Evolutionary conservation across 495 filamentous ascomycete species (phyloP).

Genomic region (Neurospora terricola): DNA sequence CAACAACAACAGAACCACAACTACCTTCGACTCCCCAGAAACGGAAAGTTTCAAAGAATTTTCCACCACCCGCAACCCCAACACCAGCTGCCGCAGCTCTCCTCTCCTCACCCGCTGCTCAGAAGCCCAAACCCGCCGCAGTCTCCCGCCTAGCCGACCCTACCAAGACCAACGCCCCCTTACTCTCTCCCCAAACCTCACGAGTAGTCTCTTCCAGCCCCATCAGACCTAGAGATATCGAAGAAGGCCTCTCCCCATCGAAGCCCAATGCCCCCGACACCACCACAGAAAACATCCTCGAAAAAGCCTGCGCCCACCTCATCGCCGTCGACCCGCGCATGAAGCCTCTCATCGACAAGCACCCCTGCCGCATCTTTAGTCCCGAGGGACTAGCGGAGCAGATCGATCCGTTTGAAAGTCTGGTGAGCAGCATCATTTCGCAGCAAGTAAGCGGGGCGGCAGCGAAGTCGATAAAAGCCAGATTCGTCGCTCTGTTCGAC

Average conservation of each 20-base stretch:
- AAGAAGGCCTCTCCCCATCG: slow-evolving; percentile 45
- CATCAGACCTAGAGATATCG: neutral
- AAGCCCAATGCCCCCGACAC: slow-evolving; percentile 34
- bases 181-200: slow-evolving; percentile 71
- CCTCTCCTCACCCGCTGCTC: slow-evolving; percentile 20
- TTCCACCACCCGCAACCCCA: slow-evolving; percentile 27
- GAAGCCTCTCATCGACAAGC: slow-evolving; percentile 57
- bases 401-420: slow-evolving; percentile 77
- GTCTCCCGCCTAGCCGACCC: slow-evolving; percentile 39
- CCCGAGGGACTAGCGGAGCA: slow-evolving; percentile 71
- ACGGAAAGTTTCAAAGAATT: slow-evolving; percentile 18
- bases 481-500: slow-evolving; percentile 70
- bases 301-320: slow-evolving; percentile 69
- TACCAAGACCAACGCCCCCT: slow-evolving; percentile 56
- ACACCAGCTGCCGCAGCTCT: slow-evolving; percentile 27
- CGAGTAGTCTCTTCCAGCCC: slow-evolving; percentile 49
- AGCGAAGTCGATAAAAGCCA: slow-evolving; percentile 74
- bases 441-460: slow-evolving; percentile 94
- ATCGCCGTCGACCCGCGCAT: slow-evolving; percentile 67
- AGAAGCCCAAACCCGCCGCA: slow-evolving; percentile 25
- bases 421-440: slow-evolving; percentile 80
- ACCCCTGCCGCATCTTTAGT: slow-evolving; percentile 73
- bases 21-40: slow-evolving; percentile 26
- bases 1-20: slow-evolving; percentile 2
- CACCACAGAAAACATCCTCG: slow-evolving; percentile 64